Percentiles rank a stretch among this genome's conserved stretches.
phyloP scores from a whole-genome alignment of 2,329 filamentous ascomycete species.

The Kalmusia sp. region DNA sequence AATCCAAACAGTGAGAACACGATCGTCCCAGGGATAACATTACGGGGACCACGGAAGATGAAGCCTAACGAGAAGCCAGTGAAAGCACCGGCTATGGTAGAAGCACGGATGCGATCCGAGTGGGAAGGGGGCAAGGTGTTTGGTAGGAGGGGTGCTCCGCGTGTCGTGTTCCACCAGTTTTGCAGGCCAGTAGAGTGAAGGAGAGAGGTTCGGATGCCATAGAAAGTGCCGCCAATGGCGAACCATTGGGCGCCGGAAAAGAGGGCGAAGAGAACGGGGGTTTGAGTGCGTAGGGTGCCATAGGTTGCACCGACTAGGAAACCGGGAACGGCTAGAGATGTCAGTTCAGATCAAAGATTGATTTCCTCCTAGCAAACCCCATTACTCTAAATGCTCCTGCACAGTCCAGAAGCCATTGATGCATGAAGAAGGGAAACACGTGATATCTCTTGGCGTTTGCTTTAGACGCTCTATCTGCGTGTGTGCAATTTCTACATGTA shows the following conservation, averaged over 20 bases:
- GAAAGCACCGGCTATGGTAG: constrained; percentile 73
- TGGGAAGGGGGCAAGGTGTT: constrained; percentile 54
- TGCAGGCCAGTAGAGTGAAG: constrained; percentile 41
- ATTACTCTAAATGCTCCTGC: too few relatives aligned
- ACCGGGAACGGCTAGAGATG: constrained; percentile 65
- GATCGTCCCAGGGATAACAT: constrained; percentile 62
- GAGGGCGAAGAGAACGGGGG: constrained; percentile 72
- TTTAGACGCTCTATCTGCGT: too few relatives aligned
- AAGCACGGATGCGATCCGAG: constrained; percentile 70
- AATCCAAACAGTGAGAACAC: constrained; percentile 66
- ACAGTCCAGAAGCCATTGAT: too few relatives aligned
- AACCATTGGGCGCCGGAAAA: constrained; percentile 83
- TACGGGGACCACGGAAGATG: constrained; percentile 55
- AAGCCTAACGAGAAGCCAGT: constrained; percentile 64
- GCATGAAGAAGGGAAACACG: neutral
- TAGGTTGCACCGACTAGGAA: constrained; percentile 60
- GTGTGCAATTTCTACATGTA: neutral
- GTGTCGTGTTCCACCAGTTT: constrained; percentile 40
- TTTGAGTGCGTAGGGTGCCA: constrained; percentile 67
- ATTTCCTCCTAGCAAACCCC: too few relatives aligned
- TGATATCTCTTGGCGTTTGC: constrained; percentile 5
- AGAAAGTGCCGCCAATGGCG: constrained; percentile 77
- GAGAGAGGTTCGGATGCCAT: constrained; percentile 62
- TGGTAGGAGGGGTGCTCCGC: constrained; percentile 28
- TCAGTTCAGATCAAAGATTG: constrained; percentile 18